Evolutionary conservation across 192 early-diverging fungal genomes (phyloP).

Genomic region (Backusella psychrophila): DNA sequence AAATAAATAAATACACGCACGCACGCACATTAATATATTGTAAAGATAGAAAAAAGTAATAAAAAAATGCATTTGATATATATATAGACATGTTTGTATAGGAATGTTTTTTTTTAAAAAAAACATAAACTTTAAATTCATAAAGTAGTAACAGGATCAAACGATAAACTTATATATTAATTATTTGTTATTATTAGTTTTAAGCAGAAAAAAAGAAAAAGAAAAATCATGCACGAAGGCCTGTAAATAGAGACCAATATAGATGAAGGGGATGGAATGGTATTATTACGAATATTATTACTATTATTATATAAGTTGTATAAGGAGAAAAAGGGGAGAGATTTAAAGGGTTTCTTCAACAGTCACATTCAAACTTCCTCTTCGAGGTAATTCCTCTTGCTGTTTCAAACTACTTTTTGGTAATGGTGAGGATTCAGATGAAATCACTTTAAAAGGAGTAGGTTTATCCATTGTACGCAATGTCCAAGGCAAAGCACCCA

Average conservation of each 20-base stretch:
- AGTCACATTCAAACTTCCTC: constrained; percentile 12
- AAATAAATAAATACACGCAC: neutral
- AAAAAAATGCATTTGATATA: neutral
- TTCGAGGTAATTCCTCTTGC: constrained; percentile 1
- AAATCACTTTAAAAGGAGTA: neutral
- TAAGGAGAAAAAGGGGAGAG: neutral
- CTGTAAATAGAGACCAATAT: neutral
- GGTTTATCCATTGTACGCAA: constrained; percentile 8
- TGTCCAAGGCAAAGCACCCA: constrained; percentile 30
- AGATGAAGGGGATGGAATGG: neutral
- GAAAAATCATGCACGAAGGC: neutral
- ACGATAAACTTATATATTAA: neutral
- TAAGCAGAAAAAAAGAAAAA: neutral
- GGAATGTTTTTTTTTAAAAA: neutral
- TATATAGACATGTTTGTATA: neutral
- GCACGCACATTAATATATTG: neutral
- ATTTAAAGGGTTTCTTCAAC: neutral
- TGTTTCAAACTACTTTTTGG: constrained; percentile 6
- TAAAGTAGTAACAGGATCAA: neutral
- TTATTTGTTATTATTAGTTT: neutral
- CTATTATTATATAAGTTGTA: neutral
- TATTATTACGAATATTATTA: neutral
- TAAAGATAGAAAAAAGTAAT: neutral
- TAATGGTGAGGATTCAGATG: constrained; percentile 10
- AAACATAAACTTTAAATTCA: neutral